Evolutionary conservation across 73 alveolate species (phyloP).

Genomic region (Paramecium biaurelia): DNA sequence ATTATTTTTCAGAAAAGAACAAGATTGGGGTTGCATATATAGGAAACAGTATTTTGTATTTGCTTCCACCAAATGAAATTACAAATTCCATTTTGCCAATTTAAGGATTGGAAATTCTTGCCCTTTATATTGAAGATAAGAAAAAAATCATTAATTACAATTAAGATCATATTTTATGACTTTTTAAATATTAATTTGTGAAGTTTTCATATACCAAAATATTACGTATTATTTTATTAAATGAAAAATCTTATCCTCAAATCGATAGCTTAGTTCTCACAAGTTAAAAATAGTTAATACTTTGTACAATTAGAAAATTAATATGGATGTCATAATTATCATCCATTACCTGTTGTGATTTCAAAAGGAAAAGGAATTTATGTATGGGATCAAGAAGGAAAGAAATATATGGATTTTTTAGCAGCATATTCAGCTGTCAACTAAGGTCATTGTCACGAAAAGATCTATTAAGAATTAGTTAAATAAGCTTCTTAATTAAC

Average conservation of each 20-base stretch:
- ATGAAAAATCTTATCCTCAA: not conserved
- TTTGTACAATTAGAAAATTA: conserved; percentile 67
- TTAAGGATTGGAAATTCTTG: not conserved
- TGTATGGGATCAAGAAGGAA: conserved; percentile 88
- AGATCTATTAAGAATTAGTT: conserved; percentile 80
- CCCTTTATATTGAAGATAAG: not conserved
- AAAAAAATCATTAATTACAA: not conserved
- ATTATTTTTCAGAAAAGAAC: not conserved
- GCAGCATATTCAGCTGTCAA: conserved; percentile 94
- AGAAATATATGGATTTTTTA: conserved; percentile 84
- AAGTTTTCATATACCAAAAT: not conserved
- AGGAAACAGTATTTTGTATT: not conserved
- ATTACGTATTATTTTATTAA: not conserved
- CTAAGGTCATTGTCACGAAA: conserved; percentile 96
- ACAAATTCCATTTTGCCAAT: not conserved
- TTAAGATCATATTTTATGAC: not conserved
- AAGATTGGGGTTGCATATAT: conserved; percentile 25
- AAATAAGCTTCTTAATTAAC: conserved; percentile 84
- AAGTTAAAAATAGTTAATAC: conserved; percentile 35
- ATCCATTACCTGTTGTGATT: conserved; percentile 88
- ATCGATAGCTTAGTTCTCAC: not conserved
- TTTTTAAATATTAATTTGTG: not conserved
- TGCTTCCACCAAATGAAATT: not conserved
- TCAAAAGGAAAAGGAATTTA: conserved; percentile 72
- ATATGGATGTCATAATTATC: conserved; percentile 87